These are phyloP conservation scores for Penicillium sp. DNA, from an alignment of 2,329 filamentous ascomycete genomes.

Conservation along the genomic window DNA sequence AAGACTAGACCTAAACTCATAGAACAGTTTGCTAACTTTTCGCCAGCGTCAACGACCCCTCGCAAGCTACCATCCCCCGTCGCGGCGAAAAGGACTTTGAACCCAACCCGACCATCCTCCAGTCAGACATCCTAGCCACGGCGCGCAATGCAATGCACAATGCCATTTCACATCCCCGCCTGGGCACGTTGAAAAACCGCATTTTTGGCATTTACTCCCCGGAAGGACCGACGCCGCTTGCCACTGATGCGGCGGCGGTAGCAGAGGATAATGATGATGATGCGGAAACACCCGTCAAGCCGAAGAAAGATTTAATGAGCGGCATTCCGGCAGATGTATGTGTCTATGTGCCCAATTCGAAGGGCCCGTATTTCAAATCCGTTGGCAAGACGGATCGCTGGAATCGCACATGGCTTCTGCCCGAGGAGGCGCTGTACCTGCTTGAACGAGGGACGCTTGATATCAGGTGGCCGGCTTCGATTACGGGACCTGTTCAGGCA, in stretches of 20 bases:
- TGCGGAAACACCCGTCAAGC: constrained; percentile 9
- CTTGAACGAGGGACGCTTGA: constrained; percentile 85
- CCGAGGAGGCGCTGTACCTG: constrained; percentile 86
- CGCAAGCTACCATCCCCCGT: constrained; percentile 61
- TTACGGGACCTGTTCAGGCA: constrained; percentile 22
- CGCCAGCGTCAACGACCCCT: constrained; percentile 29
- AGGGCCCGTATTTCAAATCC: constrained; percentile 68
- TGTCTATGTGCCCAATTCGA: constrained; percentile 68
- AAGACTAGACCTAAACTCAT: not conserved
- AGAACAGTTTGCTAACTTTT: constrained; percentile 30
- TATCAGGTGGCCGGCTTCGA: constrained; percentile 69
- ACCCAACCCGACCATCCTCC: constrained; percentile 78
- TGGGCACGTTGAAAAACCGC: constrained; percentile 65
- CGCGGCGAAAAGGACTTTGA: constrained; percentile 98
- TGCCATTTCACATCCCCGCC: constrained; percentile 71
- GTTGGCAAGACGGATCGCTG: constrained; percentile 67
- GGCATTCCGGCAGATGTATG: constrained; percentile 30
- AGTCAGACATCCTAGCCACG: constrained; percentile 71
- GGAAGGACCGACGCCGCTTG: constrained; percentile 38
- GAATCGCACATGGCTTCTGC: constrained; percentile 74
- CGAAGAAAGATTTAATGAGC: constrained; percentile 15
- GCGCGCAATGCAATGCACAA: constrained; percentile 86
- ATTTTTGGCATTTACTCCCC: constrained; percentile 72
- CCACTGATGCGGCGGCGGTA: not conserved
- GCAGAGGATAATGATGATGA: constrained; percentile 7